phyloP scores from a whole-genome alignment of 2,329 filamentous ascomycete species.

The Hymenoscyphus fructigenus region DNA sequence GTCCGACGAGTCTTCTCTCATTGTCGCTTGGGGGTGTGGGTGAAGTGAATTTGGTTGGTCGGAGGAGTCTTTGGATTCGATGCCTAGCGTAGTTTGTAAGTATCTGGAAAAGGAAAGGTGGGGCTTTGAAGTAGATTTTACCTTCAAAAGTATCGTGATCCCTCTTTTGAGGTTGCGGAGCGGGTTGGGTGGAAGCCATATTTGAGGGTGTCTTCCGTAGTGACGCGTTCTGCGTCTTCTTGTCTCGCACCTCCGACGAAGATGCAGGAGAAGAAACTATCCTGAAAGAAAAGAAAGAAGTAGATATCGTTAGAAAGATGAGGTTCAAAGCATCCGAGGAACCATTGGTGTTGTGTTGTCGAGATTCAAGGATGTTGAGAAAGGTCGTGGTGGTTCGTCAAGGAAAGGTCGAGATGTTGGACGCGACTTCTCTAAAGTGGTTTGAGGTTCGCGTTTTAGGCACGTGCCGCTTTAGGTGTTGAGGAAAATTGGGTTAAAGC shows the following conservation, averaged over 20 bases:
- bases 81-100: neutral
- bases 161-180: conserved; percentile 14
- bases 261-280: neutral
- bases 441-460: conserved; percentile 18
- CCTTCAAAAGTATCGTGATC: conserved; percentile 19
- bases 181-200: conserved; percentile 7
- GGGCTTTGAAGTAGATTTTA: neutral
- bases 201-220: neutral
- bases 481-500: neutral
- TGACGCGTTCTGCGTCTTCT: neutral
- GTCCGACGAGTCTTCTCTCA: conserved; percentile 15
- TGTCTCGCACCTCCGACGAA: neutral
- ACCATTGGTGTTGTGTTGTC: conserved; percentile 11
- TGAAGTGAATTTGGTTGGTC: neutral
- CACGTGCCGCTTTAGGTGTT: neutral
- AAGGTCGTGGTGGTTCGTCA: neutral
- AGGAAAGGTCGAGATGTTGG: conserved; percentile 4
- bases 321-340: neutral
- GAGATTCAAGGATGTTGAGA: conserved; percentile 9
- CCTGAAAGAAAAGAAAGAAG: neutral
- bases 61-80: neutral
- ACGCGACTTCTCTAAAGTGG: conserved; percentile 21
- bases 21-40: neutral
- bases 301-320: neutral
- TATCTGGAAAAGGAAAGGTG: neutral